phyloP scores from a whole-genome alignment of 208 protist genomes.

The Leishmania gerbilli region DNA sequence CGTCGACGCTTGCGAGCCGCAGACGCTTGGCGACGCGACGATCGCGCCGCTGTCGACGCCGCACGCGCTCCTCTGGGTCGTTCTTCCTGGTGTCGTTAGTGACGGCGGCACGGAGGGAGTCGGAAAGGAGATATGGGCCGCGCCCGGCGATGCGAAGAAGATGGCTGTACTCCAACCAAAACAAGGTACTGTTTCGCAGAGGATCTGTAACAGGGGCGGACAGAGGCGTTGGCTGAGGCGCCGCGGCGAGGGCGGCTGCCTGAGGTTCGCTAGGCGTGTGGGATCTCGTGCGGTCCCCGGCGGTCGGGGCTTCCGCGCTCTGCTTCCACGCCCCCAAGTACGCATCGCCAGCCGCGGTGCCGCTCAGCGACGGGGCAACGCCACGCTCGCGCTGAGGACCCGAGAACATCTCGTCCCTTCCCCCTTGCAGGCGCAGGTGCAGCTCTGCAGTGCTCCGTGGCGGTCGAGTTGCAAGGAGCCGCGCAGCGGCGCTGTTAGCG shows the following conservation, averaged over 20 bases:
- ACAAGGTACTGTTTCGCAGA: constrained; percentile 6
- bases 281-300: background rate
- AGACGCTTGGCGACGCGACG: constrained; percentile 24
- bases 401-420: background rate
- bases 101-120: constrained; percentile 27
- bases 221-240: background rate
- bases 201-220: constrained; percentile 3
- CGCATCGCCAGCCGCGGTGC: background rate
- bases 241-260: background rate
- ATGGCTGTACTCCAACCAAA: constrained; percentile 29
- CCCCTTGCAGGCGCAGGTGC: background rate
- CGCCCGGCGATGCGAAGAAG: constrained; percentile 11
- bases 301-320: background rate
- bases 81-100: constrained; percentile 19
- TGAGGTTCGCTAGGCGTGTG: background rate
- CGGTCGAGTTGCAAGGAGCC: constrained; percentile 11
- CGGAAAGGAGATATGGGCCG: constrained; percentile 24
- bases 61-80: constrained; percentile 19
- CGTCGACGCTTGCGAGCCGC: constrained; percentile 22
- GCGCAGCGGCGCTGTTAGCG: constrained; percentile 3
- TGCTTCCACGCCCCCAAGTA: background rate
- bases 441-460: constrained; percentile 3
- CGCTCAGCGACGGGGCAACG: background rate
- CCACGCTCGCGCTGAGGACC: background rate
- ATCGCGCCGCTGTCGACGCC: constrained; percentile 24